These are phyloP conservation scores for Spergularia azorica DNA, from an alignment of 179 eudicot genomes.

Conservation along the genomic window DNA sequence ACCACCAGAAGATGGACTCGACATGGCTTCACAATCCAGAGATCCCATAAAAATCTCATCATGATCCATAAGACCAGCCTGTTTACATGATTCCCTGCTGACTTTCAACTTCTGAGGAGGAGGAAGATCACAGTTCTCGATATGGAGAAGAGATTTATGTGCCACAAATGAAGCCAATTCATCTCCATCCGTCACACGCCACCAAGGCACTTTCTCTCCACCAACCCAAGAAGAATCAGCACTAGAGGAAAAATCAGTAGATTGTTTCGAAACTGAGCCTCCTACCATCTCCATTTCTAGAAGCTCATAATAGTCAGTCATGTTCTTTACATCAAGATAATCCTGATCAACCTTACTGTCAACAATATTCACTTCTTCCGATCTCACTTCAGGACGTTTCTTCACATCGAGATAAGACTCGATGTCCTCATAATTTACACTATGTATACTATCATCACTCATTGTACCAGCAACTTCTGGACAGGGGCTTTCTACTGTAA, in stretches of 20 bases:
- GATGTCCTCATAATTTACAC: constrained; percentile 18
- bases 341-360: constrained; percentile 43
- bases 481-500: constrained; percentile 5
- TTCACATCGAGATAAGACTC: constrained; percentile 38
- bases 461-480: constrained; percentile 16
- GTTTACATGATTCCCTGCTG: constrained; percentile 36
- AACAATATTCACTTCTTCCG: constrained; percentile 30
- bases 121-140: constrained; percentile 93
- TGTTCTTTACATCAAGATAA: constrained; percentile 37
- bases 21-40: constrained; percentile 31
- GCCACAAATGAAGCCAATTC: constrained; percentile 82
- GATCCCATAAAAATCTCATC: constrained; percentile 37
- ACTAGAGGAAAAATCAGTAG: constrained; percentile 41
- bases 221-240: constrained; percentile 50
- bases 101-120: constrained; percentile 48
- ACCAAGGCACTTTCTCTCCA: constrained; percentile 73
- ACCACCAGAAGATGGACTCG: constrained; percentile 30
- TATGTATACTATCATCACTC: constrained; percentile 22
- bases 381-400: constrained; percentile 32
- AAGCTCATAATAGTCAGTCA: constrained; percentile 56
- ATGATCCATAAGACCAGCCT: constrained; percentile 27
- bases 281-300: constrained; percentile 59
- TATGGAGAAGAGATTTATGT: constrained; percentile 58
- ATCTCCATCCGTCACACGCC: constrained; percentile 74
- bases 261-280: constrained; percentile 38